Conservation (phyloP, 768 basidiomycete species). For the Kwoniella newhampshirensis region DNA sequence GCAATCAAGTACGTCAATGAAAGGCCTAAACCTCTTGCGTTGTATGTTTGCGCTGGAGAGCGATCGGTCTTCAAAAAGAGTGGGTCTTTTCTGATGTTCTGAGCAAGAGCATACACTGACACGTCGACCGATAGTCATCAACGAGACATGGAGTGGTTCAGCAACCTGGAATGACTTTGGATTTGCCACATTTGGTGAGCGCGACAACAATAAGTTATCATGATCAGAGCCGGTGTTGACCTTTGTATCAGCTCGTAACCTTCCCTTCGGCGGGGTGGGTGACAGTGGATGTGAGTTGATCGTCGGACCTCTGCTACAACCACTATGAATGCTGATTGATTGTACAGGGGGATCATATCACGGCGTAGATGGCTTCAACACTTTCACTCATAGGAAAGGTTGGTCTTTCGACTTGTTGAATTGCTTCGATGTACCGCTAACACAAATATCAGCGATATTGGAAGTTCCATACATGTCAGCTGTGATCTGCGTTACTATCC, state of each 20-base stretch:
- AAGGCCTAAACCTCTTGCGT: conserved; percentile 44
- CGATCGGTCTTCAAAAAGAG: conserved; percentile 41
- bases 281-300: conserved; percentile 48
- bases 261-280: conserved; percentile 53
- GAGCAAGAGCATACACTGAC: background rate
- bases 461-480: conserved; percentile 27
- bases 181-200: conserved; percentile 33
- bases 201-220: background rate
- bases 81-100: conserved; percentile 16
- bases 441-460: background rate
- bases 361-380: conserved; percentile 47
- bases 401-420: conserved; percentile 9
- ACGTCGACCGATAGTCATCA: conserved; percentile 30
- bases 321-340: background rate
- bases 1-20: conserved; percentile 50
- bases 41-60: conserved; percentile 49
- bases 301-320: background rate
- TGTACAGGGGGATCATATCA: conserved; percentile 46
- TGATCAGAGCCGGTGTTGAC: background rate
- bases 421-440: background rate
- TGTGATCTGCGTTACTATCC: background rate
- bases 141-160: conserved; percentile 48
- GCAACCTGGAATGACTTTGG: conserved; percentile 51
- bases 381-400: conserved; percentile 49
- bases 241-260: conserved; percentile 10